These are phyloP conservation scores for Botrytis aclada DNA, from an alignment of 2,329 filamentous ascomycete genomes.

Conservation along the genomic window DNA sequence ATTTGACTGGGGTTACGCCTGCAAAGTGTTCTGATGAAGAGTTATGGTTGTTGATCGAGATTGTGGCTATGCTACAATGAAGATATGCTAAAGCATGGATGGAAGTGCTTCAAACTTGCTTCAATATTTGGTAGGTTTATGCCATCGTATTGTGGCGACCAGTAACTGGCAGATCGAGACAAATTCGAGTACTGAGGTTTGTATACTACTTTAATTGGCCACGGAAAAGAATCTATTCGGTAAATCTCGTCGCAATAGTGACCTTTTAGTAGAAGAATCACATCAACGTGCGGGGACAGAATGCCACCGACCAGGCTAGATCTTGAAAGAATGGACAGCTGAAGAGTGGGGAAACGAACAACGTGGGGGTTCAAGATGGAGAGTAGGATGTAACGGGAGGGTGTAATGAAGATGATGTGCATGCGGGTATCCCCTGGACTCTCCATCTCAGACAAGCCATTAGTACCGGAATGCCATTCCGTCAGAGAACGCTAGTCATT, in stretches of 20 bases:
- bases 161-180: background rate
- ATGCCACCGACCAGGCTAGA: background rate
- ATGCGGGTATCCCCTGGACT: background rate
- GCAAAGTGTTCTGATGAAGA: background rate
- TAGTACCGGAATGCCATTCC: background rate
- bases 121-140: background rate
- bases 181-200: background rate
- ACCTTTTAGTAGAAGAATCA: background rate
- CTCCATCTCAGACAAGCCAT: background rate
- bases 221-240: background rate
- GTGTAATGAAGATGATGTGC: slow-evolving; percentile 1
- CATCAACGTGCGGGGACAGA: background rate
- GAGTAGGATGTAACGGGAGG: background rate
- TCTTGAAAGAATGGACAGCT: background rate
- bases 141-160: background rate
- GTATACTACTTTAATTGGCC: background rate
- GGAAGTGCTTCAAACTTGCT: background rate
- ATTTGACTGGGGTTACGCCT: background rate
- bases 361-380: background rate
- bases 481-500: background rate
- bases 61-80: background rate
- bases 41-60: background rate
- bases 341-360: background rate
- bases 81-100: background rate
- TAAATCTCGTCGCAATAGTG: background rate